Evolutionary conservation across 2,329 filamentous ascomycete species (phyloP), one percentile per base, ranked within the genome.

Genomic region (Scorias spongiosa): DNA sequence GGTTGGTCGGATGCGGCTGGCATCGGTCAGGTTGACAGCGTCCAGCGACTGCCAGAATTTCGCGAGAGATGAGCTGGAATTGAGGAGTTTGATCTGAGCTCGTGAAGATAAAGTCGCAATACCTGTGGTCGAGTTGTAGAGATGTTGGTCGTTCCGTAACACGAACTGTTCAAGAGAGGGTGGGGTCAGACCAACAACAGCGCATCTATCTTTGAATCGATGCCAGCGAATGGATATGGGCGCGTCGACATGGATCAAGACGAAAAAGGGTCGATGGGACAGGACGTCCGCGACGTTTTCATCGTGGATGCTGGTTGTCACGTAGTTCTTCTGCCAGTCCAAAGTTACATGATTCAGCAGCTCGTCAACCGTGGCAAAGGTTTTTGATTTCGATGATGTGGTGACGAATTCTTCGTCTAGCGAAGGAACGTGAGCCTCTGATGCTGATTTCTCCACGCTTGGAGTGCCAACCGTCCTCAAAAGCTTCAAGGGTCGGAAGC

Each of bases 201-300:
- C 60, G 55, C 74, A 78, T 48, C 71, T 71, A 47, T 72, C 63
- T 49, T 76, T 77, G 67, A 83, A 87, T 39, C 91, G 81, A 54
- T 75, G 72, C 84, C 85, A 95, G 42, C 91, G 81, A 39, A 89
- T 70, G 41, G 76, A 82, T 39, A 95, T 72, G 1, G 91, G 91
- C 4, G 88, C 89, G 63, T 96, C 89, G 40, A 96, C 79, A 60
- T 85, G 89, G 57, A 98, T 70, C 29, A 96, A 76, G 41, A 98
- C 74, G 69, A 96, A 96, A 68, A 94, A 95, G 1, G 91, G 91
- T 7, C 91, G 76, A 15, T 80, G 74, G 47, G 80, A 67, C 42
- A 95, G 77, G 18, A 78, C 72, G 54, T 95, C 84, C 4, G 94
- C 74, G 7, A 81, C 74, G 2, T 63, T 61, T 52, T 87, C 81